Evolutionary conservation across 2,329 filamentous ascomycete genomes (phyloP).

Genomic region (Xylariaceae sp.): DNA sequence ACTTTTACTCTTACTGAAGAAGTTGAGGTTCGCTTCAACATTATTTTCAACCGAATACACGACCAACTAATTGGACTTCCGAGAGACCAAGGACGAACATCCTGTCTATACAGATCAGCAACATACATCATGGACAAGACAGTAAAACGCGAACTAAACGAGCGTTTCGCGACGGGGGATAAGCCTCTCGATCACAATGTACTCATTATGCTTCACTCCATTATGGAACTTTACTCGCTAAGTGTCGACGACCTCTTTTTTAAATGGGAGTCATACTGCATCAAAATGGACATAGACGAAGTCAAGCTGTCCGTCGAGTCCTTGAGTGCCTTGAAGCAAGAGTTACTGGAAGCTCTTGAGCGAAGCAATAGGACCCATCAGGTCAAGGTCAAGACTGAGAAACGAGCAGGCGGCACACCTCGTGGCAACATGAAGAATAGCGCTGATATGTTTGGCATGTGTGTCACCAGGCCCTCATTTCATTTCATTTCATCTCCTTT

Average conservation of each 20-base stretch:
- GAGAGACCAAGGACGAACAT: not conserved
- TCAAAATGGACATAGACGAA: constrained; percentile 84
- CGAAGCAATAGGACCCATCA: constrained; percentile 62
- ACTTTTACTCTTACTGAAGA: not conserved
- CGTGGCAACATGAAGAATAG: constrained; percentile 50
- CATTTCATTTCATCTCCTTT: not conserved
- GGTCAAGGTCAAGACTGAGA: constrained; percentile 56
- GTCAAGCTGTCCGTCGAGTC: constrained; percentile 64
- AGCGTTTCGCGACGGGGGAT: constrained; percentile 50
- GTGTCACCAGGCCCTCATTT: constrained; percentile 26
- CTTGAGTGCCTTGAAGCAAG: constrained; percentile 74
- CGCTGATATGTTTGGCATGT: constrained; percentile 80
- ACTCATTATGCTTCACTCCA: constrained; percentile 73
- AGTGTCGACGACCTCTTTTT: constrained; percentile 84
- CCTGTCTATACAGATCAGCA: not conserved
- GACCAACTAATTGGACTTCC: not conserved
- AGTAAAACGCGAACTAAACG: constrained; percentile 38
- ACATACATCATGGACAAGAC: constrained; percentile 35
- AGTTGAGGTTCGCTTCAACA: not conserved
- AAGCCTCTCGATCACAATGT: constrained; percentile 69
- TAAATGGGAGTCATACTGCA: constrained; percentile 98
- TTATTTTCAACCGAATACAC: not conserved
- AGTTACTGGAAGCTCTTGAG: constrained; percentile 78
- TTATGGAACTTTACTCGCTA: constrained; percentile 76
- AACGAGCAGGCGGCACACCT: constrained; percentile 57